A percentile compares a stretch with the other conserved stretches of the same genome.
These are phyloP conservation scores for Pyricularia grisea DNA, from an alignment of 2,329 filamentous ascomycete species.

Conservation along the genomic window DNA sequence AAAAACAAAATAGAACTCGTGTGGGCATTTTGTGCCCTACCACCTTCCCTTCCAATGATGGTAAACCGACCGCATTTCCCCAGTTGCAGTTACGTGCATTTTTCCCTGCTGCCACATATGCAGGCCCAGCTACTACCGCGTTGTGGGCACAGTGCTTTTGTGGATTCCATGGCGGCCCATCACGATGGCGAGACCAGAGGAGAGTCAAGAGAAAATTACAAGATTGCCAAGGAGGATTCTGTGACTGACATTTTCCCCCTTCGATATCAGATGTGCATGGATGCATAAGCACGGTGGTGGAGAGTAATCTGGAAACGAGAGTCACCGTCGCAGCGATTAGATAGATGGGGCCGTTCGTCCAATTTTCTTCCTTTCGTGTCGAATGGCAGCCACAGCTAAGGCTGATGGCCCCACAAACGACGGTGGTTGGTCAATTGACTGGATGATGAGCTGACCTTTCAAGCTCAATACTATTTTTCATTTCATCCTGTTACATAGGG, in stretches of 20 bases:
- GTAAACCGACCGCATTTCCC: not conserved
- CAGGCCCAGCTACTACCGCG: not conserved
- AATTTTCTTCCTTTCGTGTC: not conserved
- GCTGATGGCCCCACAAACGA: not conserved
- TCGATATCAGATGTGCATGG: not conserved
- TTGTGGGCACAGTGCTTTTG: not conserved
- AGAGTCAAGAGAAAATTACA: not conserved
- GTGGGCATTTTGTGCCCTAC: not conserved
- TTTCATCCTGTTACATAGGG: too few species aligned
- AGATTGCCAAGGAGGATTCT: not conserved
- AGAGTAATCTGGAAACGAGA: not conserved
- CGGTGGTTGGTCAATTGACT: not conserved
- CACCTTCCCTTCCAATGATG: not conserved
- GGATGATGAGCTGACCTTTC: not conserved
- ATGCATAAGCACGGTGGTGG: not conserved
- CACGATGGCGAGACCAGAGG: not conserved
- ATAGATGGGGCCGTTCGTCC: not conserved
- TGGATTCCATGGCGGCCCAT: not conserved
- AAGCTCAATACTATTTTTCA: not conserved
- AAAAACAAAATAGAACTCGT: too few species aligned
- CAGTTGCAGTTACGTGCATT: not conserved
- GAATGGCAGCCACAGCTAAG: slow-evolving; percentile 4
- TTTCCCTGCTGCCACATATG: not conserved
- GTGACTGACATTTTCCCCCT: not conserved
- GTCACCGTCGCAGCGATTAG: too few species aligned